Percentiles rank a stretch among this genome's conserved stretches.
Evolutionary conservation across 106 monocot genomes (phyloP).

Genomic region (Allium sativum): DNA sequence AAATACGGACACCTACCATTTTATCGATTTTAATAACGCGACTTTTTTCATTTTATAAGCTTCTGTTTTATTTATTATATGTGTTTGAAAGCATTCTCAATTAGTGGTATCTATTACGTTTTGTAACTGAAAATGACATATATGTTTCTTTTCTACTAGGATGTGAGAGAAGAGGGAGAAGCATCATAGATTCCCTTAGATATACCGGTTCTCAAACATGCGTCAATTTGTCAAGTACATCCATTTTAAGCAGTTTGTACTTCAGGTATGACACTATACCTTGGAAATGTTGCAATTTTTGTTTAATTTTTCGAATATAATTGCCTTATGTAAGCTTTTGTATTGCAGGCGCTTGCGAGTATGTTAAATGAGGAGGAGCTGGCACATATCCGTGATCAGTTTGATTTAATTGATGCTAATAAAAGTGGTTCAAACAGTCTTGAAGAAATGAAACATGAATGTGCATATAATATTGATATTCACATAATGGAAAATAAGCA

Average conservation of each 20-base stretch:
- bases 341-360: constrained; percentile 75
- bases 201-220: constrained; percentile 83
- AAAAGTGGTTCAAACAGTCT: constrained; percentile 92
- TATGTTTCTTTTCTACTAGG: too few species aligned
- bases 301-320: too few species aligned
- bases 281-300: too few species aligned
- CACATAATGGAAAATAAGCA: too few species aligned
- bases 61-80: too few species aligned
- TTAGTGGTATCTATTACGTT: too few species aligned
- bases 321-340: constrained; percentile 6
- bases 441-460: constrained; percentile 97
- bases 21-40: too few species aligned
- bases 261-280: constrained; percentile 58
- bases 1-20: too few species aligned
- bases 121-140: too few species aligned
- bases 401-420: constrained; percentile 93
- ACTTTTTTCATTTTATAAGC: too few species aligned
- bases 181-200: constrained; percentile 91
- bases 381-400: constrained; percentile 78
- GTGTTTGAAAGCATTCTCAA: too few species aligned
- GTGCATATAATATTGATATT: too few species aligned
- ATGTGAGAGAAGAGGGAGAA: constrained; percentile 88
- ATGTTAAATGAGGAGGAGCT: constrained; percentile 77
- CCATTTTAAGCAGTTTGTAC: constrained; percentile 90
- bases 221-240: constrained; percentile 90